phyloP scores from a whole-genome alignment of 1,284 basidiomycete species.

The Boletus semigastroideus region DNA sequence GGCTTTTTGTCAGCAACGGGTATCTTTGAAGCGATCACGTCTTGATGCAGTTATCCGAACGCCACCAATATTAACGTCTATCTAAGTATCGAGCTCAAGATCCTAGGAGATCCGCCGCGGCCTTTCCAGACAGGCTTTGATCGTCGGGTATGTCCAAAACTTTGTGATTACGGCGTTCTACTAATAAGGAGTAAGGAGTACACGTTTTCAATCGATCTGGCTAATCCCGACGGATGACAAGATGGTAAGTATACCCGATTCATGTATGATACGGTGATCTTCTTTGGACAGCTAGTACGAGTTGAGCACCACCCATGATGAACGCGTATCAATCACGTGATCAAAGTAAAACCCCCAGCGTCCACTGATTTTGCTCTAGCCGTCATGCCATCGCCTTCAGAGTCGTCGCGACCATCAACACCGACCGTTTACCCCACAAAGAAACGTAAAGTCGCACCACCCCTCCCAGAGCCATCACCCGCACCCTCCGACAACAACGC shows the following conservation, averaged over 20 bases:
- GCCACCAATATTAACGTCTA: too few relatives aligned
- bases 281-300: too few relatives aligned
- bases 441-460: slow-evolving; percentile 40
- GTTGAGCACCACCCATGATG: too few relatives aligned
- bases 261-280: too few relatives aligned
- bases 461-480: slow-evolving; percentile 42
- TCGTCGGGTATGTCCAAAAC: too few relatives aligned
- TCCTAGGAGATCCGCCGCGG: neutral
- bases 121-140: neutral
- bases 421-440: slow-evolving; percentile 31
- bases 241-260: too few relatives aligned
- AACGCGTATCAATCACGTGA: slow-evolving; percentile 20
- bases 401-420: slow-evolving; percentile 38
- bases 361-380: too few relatives aligned
- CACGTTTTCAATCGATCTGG: too few relatives aligned
- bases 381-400: slow-evolving; percentile 24
- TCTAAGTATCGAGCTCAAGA: too few relatives aligned
- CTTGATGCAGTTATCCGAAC: neutral
- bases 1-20: neutral
- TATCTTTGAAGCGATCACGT: neutral
- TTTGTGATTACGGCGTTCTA: too few relatives aligned
- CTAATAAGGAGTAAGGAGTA: too few relatives aligned
- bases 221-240: too few relatives aligned
- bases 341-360: slow-evolving; percentile 3
- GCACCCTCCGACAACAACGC: slow-evolving; percentile 41